Conservation (phyloP, 2,329 filamentous ascomycete species). For the Xenosphaeropsis pyriputrescens region DNA sequence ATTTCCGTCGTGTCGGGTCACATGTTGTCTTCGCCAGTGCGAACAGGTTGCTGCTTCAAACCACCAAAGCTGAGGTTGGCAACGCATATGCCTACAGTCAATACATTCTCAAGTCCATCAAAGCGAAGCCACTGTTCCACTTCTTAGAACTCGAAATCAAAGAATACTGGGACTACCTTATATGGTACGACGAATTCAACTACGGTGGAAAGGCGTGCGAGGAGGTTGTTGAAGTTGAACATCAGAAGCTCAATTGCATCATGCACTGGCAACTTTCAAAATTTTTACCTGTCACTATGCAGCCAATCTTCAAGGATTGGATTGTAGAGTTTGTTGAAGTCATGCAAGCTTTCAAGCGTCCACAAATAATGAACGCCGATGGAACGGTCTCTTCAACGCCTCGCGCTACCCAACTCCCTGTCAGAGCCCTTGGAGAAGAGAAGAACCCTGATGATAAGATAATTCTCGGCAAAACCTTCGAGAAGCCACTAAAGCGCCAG, state of each 20-base stretch:
- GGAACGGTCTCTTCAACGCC: constrained; percentile 35
- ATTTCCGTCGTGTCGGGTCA: constrained; percentile 89
- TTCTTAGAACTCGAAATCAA: constrained; percentile 96
- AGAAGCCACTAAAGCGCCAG: constrained; percentile 81
- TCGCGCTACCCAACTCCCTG: constrained; percentile 41
- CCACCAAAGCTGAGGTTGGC: constrained; percentile 88
- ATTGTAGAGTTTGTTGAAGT: constrained; percentile 87
- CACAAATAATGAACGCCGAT: constrained; percentile 21
- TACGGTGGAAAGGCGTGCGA: constrained; percentile 89
- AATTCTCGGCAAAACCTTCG: constrained; percentile 69
- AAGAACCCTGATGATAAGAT: constrained; percentile 34
- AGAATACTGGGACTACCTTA: constrained; percentile 97
- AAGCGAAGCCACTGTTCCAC: constrained; percentile 87
- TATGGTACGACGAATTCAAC: constrained; percentile 99
- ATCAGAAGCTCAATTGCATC: constrained; percentile 73
- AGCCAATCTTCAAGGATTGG: constrained; percentile 81
- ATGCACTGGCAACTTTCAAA: constrained; percentile 98
- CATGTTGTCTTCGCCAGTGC: constrained; percentile 91
- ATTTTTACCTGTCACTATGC: constrained; percentile 68
- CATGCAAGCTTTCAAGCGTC: constrained; percentile 78
- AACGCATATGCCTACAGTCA: constrained; percentile 95
- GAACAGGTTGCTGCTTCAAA: constrained; percentile 82
- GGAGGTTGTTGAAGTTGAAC: constrained; percentile 61
- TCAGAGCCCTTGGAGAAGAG: constrained; percentile 40
- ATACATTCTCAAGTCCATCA: constrained; percentile 96